Base-by-base conservation (phyloP, 148 eudicot genomes). In the Nepenthes mirabilis region DNA sequence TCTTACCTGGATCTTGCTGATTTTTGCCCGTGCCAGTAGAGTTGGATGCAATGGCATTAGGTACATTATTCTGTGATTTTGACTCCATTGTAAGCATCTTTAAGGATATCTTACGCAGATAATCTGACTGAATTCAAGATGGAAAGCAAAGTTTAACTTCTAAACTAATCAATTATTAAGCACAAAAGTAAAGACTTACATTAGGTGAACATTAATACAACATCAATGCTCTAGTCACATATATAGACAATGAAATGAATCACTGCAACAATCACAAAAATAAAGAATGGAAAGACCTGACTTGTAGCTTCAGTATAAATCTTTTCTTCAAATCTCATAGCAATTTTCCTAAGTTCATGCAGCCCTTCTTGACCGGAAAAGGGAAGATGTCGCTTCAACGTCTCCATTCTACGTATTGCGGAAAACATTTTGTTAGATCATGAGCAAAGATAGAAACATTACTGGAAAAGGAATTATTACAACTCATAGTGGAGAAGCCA, bases 61-160 rank as follows among this genome's bases (percentile, higher is more conserved):
- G 68, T 67, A 82, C 71, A 14, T 78, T 57, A 73, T 68, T 74
- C 59, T 80, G 90, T 37, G 86, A 80, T 69, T 74, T 85, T 36
- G 83, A 70, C 78, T 88, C 96, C 86, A 91, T 82, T 6, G 90
- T 83, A 56, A 85, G 77, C 90, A 85, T 82, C 82, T 85, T 88
- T 70, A 85, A 66, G 60, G 98, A 88, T 56, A 91, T 83, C 74
- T 82, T 85, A 66, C 86, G 74, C 74, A 91, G 70, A 71, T 91
- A 91, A 78, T 91, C 98, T 43, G 84, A 65, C 98, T 91, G 87
- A 70, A 72, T 66, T 61, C 33, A 66, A 49, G 33, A 40, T 53
- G 57, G 14, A 63, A 53, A 33, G 35, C 56, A 11, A 47, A 55
- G n/a, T 34, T 63, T 55, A 53, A 33, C 56, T 11, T 35, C 51